Evolutionary conservation across 768 basidiomycete species (phyloP).

Genomic region (Amanita inopinata): DNA sequence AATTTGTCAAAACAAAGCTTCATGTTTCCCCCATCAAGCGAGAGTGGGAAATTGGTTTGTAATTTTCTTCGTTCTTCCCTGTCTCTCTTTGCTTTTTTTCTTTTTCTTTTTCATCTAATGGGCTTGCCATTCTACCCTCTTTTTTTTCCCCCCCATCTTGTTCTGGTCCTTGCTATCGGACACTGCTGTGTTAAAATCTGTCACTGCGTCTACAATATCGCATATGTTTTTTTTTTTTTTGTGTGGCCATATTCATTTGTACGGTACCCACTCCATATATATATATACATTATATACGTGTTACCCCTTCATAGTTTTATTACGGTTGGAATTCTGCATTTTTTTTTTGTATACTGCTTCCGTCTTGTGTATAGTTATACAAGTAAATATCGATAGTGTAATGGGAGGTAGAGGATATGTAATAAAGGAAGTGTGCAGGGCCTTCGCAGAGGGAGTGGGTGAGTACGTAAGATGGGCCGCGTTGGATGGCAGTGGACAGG

Average conservation of each 20-base stretch:
- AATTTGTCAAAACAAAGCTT: constrained; percentile 1
- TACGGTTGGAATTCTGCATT: not conserved
- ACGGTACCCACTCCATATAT: constrained; percentile 3
- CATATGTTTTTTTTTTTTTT: not conserved
- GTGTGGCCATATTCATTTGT: not conserved
- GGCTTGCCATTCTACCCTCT: not conserved
- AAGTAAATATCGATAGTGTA: constrained; percentile 7
- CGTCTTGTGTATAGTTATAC: constrained; percentile 10
- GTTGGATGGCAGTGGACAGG: constrained; percentile 4
- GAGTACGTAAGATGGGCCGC: constrained; percentile 7
- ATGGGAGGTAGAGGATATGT: constrained; percentile 3
- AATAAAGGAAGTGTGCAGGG: too few species aligned
- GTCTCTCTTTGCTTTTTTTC: not conserved
- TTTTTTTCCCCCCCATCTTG: constrained; percentile 1
- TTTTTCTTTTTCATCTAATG: constrained; percentile 2
- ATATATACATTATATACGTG: constrained; percentile 4
- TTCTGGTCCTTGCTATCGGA: not conserved
- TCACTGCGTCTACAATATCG: not conserved
- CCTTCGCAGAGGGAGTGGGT: constrained; percentile 5
- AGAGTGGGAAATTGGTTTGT: constrained; percentile 3
- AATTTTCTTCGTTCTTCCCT: not conserved
- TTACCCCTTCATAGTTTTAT: constrained; percentile 7
- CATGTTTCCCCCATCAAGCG: not conserved
- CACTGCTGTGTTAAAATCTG: not conserved
- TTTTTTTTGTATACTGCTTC: constrained; percentile 2